Conservation (phyloP, 768 basidiomycete genomes). For the Tylopilus balloui region DNA sequence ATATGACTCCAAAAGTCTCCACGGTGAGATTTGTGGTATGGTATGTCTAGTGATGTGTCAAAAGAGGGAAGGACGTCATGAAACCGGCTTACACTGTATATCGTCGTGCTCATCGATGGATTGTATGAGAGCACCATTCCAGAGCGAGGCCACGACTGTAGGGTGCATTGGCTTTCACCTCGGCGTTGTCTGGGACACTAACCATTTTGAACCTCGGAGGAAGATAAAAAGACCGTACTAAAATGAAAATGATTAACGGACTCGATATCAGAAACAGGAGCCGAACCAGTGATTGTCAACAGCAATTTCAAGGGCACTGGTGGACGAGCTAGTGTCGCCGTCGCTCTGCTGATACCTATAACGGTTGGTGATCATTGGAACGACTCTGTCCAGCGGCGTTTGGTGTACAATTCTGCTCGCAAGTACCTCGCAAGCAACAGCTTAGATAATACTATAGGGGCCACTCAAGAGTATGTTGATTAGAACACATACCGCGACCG, state of each 20-base stretch:
- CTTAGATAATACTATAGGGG: conserved; percentile 34
- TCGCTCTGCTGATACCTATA: conserved; percentile 69
- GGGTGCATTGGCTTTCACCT: conserved; percentile 5
- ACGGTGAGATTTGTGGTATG: conserved; percentile 53
- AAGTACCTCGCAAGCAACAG: conserved; percentile 78
- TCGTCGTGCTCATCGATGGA: conserved; percentile 67
- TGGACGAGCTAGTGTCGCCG: conserved; percentile 68
- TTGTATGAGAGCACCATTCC: conserved; percentile 82
- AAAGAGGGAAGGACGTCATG: neutral
- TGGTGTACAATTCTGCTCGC: conserved; percentile 77
- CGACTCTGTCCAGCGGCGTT: conserved; percentile 56
- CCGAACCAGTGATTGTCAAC: conserved; percentile 84
- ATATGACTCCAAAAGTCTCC: conserved; percentile 65
- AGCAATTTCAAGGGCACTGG: conserved; percentile 83
- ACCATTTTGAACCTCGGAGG: conserved; percentile 82
- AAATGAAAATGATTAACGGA: neutral
- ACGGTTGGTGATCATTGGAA: conserved; percentile 71
- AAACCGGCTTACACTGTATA: conserved; percentile 60
- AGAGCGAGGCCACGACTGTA: conserved; percentile 73
- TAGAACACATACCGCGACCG: conserved; percentile 55
- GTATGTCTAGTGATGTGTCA: conserved; percentile 49
- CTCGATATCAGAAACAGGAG: neutral
- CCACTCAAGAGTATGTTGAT: neutral
- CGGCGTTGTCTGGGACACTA: conserved; percentile 8
- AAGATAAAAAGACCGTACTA: conserved; percentile 81